phyloP scores from a whole-genome alignment of 2,329 filamentous ascomycete genomes.

The Atkinsonella hypoxylon region DNA sequence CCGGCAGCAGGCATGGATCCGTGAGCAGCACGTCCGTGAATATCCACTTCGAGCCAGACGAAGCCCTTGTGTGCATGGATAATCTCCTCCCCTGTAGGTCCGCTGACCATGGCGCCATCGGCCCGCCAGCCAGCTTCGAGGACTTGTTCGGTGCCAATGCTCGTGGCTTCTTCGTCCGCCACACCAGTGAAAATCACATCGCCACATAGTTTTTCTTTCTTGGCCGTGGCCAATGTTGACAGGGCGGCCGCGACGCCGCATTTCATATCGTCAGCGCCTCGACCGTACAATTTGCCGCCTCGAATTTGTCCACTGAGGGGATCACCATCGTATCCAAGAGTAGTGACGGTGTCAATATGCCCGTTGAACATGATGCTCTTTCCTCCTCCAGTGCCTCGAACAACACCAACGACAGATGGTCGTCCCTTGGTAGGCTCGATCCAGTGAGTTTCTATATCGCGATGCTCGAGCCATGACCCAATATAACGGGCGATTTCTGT shows the following conservation, averaged over 20 bases:
- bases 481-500: constrained; percentile 33
- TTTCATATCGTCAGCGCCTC: constrained; percentile 41
- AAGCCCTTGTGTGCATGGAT: constrained; percentile 39
- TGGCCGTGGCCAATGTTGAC: constrained; percentile 26
- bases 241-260: constrained; percentile 35
- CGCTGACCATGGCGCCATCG: constrained; percentile 37
- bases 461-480: constrained; percentile 36
- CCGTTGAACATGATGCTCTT: constrained; percentile 40
- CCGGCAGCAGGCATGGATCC: constrained; percentile 32
- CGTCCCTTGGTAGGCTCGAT: constrained; percentile 33
- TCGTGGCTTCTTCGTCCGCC: constrained; percentile 39
- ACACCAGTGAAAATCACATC: constrained; percentile 42
- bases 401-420: constrained; percentile 37
- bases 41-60: constrained; percentile 29
- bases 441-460: constrained; percentile 37
- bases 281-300: constrained; percentile 29
- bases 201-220: constrained; percentile 27
- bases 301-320: constrained; percentile 30
- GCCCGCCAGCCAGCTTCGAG: constrained; percentile 39
- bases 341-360: constrained; percentile 39
- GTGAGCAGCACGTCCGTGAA: constrained; percentile 29
- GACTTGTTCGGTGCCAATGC: constrained; percentile 38
- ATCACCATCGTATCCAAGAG: constrained; percentile 32
- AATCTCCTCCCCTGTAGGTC: constrained; percentile 32
- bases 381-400: constrained; percentile 32